Conservation (phyloP, 1,284 basidiomycete genomes). For the Malassezia psittaci region DNA sequence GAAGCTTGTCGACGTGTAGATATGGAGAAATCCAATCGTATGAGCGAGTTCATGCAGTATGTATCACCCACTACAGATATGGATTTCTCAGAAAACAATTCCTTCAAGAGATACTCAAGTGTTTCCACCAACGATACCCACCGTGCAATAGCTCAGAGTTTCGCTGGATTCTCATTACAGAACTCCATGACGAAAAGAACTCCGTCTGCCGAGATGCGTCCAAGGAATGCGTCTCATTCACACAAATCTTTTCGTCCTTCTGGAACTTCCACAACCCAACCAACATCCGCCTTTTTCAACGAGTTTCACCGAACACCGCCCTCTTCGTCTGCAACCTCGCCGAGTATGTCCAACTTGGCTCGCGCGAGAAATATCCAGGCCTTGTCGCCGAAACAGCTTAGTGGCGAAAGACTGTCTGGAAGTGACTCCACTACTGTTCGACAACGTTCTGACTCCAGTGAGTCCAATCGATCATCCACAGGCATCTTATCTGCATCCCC, state of each 20-base stretch:
- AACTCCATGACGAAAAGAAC: too few relatives aligned
- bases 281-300: too few relatives aligned
- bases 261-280: too few relatives aligned
- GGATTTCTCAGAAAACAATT: too few relatives aligned
- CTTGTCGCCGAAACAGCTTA: background rate
- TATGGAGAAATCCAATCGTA: background rate
- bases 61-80: background rate
- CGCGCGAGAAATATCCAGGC: slow-evolving; percentile 1
- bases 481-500: background rate
- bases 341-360: slow-evolving; percentile 7
- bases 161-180: too few relatives aligned
- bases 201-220: background rate
- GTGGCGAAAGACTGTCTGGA: background rate
- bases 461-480: too few relatives aligned
- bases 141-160: too few relatives aligned
- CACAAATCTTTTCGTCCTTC: too few relatives aligned
- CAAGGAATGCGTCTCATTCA: background rate
- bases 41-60: slow-evolving; percentile 16
- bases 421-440: too few relatives aligned
- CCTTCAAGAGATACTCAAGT: too few relatives aligned
- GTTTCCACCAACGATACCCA: background rate
- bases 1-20: slow-evolving; percentile 9
- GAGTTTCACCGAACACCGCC: background rate
- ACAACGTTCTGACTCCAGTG: too few relatives aligned
- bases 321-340: background rate